Percentiles rank a stretch among this genome's conserved stretches.
Conservation (phyloP, 1,139 yeast species). For the Debaryomycetaceae sp. region DNA sequence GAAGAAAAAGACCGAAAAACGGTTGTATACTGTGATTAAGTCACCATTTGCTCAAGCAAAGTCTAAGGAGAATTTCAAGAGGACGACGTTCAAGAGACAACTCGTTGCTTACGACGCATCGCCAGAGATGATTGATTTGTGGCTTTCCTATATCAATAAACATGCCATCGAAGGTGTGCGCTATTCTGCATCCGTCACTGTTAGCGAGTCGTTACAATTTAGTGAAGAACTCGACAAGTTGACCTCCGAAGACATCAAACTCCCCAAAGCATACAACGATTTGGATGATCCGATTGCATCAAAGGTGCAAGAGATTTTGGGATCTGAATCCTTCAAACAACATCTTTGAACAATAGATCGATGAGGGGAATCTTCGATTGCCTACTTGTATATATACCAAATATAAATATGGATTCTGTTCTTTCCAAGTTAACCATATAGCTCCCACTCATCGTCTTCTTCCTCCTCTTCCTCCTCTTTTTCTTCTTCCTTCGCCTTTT, state of each 20-base stretch:
- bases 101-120: constrained; percentile 80
- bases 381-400: constrained; percentile 5
- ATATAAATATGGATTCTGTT: constrained; percentile 2
- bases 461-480: constrained; percentile 66
- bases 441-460: constrained; percentile 66
- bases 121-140: constrained; percentile 78
- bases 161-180: constrained; percentile 81
- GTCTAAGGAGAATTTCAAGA: constrained; percentile 89
- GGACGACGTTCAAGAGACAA: constrained; percentile 75
- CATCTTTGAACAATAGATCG: constrained; percentile 12
- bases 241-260: constrained; percentile 21
- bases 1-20: constrained; percentile 65
- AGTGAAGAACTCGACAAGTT: constrained; percentile 29
- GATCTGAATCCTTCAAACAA: constrained; percentile 51
- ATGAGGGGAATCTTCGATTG: neutral
- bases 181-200: constrained; percentile 67
- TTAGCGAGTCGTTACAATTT: constrained; percentile 52
- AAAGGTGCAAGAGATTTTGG: constrained; percentile 70
- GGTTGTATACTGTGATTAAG: constrained; percentile 87
- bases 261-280: constrained; percentile 36
- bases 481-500: constrained; percentile 50
- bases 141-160: constrained; percentile 76
- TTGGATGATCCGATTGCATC: constrained; percentile 61
- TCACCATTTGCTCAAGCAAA: constrained; percentile 96
- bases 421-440: constrained; percentile 52